phyloP scores from a whole-genome alignment of 2,329 filamentous ascomycete genomes.

The Zelopaecilomyces penicillatus region DNA sequence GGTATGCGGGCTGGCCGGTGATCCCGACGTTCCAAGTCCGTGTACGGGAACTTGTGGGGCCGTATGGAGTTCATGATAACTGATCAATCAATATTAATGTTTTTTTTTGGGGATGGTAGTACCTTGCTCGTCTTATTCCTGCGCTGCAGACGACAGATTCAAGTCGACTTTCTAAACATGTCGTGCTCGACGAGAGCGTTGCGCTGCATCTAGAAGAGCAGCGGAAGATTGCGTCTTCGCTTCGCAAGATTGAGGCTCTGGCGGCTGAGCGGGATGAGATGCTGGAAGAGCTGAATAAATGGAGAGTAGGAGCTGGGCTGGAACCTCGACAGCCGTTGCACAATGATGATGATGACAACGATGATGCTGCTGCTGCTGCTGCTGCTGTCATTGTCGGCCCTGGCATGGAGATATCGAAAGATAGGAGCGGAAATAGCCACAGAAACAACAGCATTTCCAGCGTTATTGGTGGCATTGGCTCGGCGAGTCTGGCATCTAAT shows the following conservation, averaged over 20 bases:
- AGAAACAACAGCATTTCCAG: no score
- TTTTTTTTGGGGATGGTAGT: constrained; percentile 13
- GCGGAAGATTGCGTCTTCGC: constrained; percentile 9
- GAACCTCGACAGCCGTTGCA: not conserved
- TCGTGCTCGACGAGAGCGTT: constrained; percentile 30
- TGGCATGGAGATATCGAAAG: no score
- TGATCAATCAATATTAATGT: no score
- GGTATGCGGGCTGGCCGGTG: no score
- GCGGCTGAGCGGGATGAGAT: constrained; percentile 21
- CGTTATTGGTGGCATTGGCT: no score
- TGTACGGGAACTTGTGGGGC: no score
- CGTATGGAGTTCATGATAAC: no score
- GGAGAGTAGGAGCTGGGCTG: constrained; percentile 10
- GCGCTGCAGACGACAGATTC: constrained; percentile 24
- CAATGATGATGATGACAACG: not conserved
- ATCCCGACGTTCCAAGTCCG: no score
- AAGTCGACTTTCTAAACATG: constrained; percentile 30
- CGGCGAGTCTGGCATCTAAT: no score
- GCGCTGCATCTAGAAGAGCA: constrained; percentile 20
- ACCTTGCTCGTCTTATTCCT: constrained; percentile 27
- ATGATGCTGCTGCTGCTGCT: no score
- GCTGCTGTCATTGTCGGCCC: no score
- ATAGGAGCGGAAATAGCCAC: no score
- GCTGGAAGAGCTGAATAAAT: constrained; percentile 19
- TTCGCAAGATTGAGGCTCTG: constrained; percentile 12